phyloP scores from a whole-genome alignment of 192 early-diverging fungal species.

The Entomortierella beljakovae region DNA sequence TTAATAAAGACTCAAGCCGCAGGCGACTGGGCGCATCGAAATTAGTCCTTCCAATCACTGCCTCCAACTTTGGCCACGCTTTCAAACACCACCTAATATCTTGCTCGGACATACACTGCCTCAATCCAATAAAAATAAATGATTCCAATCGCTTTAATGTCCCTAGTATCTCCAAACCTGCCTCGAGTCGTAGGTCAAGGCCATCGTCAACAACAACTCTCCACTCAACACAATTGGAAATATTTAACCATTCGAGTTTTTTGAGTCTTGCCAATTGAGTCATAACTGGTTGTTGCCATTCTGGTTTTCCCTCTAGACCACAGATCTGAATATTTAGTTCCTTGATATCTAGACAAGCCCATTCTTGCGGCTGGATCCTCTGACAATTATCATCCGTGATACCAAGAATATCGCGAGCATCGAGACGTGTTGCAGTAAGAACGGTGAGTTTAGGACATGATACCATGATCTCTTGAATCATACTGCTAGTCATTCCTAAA shows the following conservation, averaged over 20 bases:
- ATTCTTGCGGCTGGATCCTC: neutral
- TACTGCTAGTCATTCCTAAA: slow-evolving; percentile 3
- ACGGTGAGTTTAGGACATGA: slow-evolving; percentile 1
- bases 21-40: no score
- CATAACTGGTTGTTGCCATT: slow-evolving; percentile 1
- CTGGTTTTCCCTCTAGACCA: slow-evolving; percentile 8
- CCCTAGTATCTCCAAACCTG: slow-evolving; percentile 3
- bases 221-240: neutral
- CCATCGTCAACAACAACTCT: slow-evolving; percentile 1
- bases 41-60: slow-evolving; percentile 3
- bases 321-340: slow-evolving; percentile 9
- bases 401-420: slow-evolving; percentile 16
- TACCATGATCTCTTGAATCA: slow-evolving; percentile 14
- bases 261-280: slow-evolving; percentile 8
- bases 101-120: slow-evolving; percentile 4
- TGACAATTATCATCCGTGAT: neutral
- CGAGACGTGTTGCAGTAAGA: neutral
- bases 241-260: slow-evolving; percentile 3
- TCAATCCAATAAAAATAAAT: slow-evolving; percentile 15
- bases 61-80: slow-evolving; percentile 9
- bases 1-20: no score
- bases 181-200: slow-evolving; percentile 1
- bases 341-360: slow-evolving; percentile 3
- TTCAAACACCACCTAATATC: slow-evolving; percentile 20
- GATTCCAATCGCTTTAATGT: neutral